Percentiles rank a stretch among this genome's conserved stretches.
These are phyloP conservation scores for Acmispon strigosus DNA, from an alignment of 306 rosid species.

Conservation along the genomic window DNA sequence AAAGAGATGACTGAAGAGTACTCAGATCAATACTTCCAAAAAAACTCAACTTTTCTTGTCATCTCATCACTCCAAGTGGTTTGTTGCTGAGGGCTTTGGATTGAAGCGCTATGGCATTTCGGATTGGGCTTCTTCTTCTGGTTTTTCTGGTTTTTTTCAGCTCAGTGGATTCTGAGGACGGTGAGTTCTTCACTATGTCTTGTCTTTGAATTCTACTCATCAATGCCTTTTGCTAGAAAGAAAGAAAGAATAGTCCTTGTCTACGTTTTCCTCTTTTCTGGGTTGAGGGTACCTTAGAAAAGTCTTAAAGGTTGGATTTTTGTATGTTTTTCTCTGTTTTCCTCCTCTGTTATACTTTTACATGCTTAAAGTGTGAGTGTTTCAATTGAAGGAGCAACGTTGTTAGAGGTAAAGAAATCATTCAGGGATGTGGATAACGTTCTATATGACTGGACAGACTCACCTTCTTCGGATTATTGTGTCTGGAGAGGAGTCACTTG, in stretches of 20 bases:
- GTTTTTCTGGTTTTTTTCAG: slow-evolving; percentile 27
- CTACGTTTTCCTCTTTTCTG: background rate
- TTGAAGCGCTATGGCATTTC: slow-evolving; percentile 35
- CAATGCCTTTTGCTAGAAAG: background rate
- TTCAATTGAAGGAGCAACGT: slow-evolving; percentile 49
- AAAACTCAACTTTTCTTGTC: background rate
- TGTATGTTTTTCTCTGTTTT: background rate
- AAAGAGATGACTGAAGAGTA: background rate
- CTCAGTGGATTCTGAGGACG: slow-evolving; percentile 50
- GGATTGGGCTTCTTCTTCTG: slow-evolving; percentile 32
- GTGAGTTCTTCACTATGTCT: slow-evolving; percentile 34
- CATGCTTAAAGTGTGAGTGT: background rate
- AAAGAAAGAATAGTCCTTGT: background rate
- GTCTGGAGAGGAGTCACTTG: slow-evolving; percentile 75
- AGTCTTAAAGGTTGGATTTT: background rate
- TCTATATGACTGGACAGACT: slow-evolving; percentile 66
- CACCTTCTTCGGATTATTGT: slow-evolving; percentile 68
- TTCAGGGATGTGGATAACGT: slow-evolving; percentile 72
- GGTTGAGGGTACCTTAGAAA: background rate
- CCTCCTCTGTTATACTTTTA: background rate
- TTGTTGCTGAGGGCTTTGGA: too few species aligned
- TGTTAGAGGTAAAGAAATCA: slow-evolving; percentile 73
- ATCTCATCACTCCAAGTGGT: background rate
- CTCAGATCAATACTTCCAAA: background rate
- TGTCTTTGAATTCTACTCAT: background rate